phyloP scores from a whole-genome alignment of 2,329 filamentous ascomycete species.

The Grosmannia huntii region DNA sequence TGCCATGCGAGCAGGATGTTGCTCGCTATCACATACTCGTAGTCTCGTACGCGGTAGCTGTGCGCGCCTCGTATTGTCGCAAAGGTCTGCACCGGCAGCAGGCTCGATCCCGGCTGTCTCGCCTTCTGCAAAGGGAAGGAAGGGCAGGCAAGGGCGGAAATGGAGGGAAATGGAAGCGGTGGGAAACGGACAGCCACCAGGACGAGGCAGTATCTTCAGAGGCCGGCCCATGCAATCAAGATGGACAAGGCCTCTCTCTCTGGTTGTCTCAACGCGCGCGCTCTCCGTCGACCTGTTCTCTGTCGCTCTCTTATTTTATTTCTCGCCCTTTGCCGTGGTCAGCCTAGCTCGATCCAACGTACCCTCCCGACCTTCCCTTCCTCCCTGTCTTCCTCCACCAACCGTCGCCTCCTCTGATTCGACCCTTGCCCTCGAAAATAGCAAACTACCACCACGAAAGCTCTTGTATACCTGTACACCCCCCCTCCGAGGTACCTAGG shows the following conservation, averaged over 20 bases:
- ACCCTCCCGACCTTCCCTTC: neutral
- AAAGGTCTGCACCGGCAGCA: neutral
- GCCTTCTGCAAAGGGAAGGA: neutral
- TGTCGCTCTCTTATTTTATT: neutral
- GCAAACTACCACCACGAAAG: neutral
- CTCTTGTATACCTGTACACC: neutral
- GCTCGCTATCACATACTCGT: neutral
- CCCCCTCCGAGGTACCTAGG: neutral
- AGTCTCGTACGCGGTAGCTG: neutral
- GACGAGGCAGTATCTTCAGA: no score
- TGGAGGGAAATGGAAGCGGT: neutral
- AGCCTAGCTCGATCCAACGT: conserved; percentile 1
- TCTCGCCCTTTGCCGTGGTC: conserved; percentile 1
- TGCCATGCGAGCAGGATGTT: neutral
- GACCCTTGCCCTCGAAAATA: neutral
- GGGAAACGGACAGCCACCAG: neutral
- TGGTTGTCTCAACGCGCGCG: no score
- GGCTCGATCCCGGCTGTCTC: neutral
- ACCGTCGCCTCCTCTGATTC: neutral
- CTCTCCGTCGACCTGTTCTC: neutral
- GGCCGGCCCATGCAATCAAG: neutral
- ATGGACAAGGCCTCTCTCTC: neutral
- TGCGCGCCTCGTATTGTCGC: neutral
- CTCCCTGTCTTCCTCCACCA: neutral
- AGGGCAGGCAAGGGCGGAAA: neutral